Conservation (phyloP, 78 protist genomes). For the Dictyostelium capitatum region DNA sequence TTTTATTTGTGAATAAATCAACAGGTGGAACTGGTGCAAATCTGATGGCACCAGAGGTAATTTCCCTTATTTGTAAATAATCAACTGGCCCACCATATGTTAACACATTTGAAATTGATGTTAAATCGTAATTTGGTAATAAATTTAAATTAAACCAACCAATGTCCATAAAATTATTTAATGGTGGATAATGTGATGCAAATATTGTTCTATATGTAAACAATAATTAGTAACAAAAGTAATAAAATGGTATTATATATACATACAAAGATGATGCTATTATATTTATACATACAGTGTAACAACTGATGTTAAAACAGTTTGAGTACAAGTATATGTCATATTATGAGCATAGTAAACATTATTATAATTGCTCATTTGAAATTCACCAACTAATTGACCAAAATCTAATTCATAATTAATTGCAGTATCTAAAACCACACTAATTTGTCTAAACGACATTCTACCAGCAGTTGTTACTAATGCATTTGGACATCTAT, state of each 20-base stretch:
- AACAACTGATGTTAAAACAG: too few species aligned
- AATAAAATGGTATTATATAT: too few species aligned
- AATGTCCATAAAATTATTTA: neutral
- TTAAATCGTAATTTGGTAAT: neutral
- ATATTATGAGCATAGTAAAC: neutral
- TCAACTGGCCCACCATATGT: neutral
- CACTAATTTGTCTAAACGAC: too few species aligned
- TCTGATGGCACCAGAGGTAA: neutral
- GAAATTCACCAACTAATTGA: neutral
- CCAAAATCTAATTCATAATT: too few species aligned
- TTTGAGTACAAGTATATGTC: neutral
- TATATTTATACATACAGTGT: neutral
- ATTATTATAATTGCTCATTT: neutral
- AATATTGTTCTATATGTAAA: neutral
- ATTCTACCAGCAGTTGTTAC: too few species aligned
- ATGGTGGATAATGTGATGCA: neutral
- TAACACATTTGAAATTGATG: neutral
- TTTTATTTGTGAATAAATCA: neutral
- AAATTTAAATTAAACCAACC: too few species aligned
- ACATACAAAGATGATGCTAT: too few species aligned
- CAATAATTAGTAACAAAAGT: too few species aligned
- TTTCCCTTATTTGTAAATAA: neutral
- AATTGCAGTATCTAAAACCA: too few species aligned
- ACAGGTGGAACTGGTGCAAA: neutral
- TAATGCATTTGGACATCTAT: too few species aligned